phyloP scores from a whole-genome alignment of 306 rosid species.

The Arachis hypogaea region DNA sequence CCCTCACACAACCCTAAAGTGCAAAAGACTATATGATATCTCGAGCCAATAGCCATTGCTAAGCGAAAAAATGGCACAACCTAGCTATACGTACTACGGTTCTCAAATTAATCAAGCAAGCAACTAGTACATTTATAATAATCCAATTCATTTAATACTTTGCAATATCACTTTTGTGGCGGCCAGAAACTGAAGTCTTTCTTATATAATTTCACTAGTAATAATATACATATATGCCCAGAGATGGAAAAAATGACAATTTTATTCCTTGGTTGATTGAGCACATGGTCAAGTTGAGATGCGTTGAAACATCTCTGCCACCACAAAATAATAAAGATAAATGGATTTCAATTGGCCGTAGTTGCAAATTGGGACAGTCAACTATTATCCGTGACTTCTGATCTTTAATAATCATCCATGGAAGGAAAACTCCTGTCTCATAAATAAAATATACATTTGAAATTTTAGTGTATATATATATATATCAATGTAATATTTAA shows the following conservation, averaged over 20 bases:
- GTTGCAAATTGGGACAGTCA: slow-evolving; percentile 22
- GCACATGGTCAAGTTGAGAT: not conserved
- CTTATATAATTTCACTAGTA: too few species aligned
- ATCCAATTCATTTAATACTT: not conserved
- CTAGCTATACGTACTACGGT: not conserved
- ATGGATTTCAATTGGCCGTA: not conserved
- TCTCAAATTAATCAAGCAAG: not conserved
- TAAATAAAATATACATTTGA: not conserved
- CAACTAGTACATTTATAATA: not conserved
- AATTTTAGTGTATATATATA: too few species aligned
- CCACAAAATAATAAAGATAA: not conserved
- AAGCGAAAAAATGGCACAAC: not conserved
- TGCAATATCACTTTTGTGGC: not conserved
- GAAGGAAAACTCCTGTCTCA: not conserved
- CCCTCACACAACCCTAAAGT: not conserved
- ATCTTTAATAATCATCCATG: not conserved
- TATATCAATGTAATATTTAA: too few species aligned
- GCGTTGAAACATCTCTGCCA: not conserved
- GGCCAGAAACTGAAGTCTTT: not conserved
- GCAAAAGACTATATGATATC: not conserved
- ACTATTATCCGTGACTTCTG: slow-evolving; percentile 19
- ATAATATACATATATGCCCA: too few species aligned
- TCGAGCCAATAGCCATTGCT: not conserved
- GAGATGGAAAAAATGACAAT: not conserved
- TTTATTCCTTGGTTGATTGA: not conserved